A percentile compares a stretch with the other conserved stretches of the same genome.
Evolutionary conservation across 495 filamentous ascomycete genomes (phyloP).

Genomic region (Cercophora newfieldiana): DNA sequence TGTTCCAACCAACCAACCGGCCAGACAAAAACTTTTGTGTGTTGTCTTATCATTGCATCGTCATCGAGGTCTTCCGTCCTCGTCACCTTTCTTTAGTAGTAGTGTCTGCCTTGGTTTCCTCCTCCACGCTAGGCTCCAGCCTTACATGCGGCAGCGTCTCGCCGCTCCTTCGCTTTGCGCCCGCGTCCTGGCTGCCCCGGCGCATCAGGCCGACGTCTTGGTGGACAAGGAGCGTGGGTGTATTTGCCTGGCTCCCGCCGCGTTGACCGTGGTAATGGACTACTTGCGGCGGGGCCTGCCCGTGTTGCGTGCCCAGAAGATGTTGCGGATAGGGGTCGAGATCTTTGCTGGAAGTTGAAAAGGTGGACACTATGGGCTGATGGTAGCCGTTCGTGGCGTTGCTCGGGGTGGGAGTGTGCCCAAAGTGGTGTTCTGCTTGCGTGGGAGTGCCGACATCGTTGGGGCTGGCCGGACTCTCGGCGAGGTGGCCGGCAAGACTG

Average conservation of each 20-base stretch:
- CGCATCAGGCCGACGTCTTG: slow-evolving; percentile 38
- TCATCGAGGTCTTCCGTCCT: not conserved
- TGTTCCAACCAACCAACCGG: not conserved
- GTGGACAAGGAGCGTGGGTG: slow-evolving; percentile 51
- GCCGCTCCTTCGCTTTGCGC: slow-evolving; percentile 32
- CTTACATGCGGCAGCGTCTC: slow-evolving; percentile 44
- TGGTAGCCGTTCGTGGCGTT: slow-evolving; percentile 57
- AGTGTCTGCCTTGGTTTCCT: slow-evolving; percentile 11
- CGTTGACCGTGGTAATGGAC: slow-evolving; percentile 61
- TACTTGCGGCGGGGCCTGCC: slow-evolving; percentile 61
- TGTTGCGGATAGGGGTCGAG: slow-evolving; percentile 70
- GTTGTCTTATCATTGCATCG: not conserved
- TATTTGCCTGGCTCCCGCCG: slow-evolving; percentile 61
- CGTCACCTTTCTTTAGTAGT: not conserved
- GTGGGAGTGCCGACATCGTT: slow-evolving; percentile 57
- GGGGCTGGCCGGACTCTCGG: slow-evolving; percentile 44
- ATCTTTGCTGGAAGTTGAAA: slow-evolving; percentile 74
- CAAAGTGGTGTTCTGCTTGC: slow-evolving; percentile 51
- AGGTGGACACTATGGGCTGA: slow-evolving; percentile 69
- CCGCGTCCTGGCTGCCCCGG: slow-evolving; percentile 44
- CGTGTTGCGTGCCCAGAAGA: slow-evolving; percentile 56
- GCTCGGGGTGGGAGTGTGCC: slow-evolving; percentile 44
- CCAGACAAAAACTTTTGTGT: not conserved
- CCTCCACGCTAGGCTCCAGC: slow-evolving; percentile 20
- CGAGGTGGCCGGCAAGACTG: slow-evolving; percentile 49